A percentile compares a stretch with the other conserved stretches of the same genome.
Conservation (phyloP, 163 green algal species). For the Coccomyxa subellipsoidea region DNA sequence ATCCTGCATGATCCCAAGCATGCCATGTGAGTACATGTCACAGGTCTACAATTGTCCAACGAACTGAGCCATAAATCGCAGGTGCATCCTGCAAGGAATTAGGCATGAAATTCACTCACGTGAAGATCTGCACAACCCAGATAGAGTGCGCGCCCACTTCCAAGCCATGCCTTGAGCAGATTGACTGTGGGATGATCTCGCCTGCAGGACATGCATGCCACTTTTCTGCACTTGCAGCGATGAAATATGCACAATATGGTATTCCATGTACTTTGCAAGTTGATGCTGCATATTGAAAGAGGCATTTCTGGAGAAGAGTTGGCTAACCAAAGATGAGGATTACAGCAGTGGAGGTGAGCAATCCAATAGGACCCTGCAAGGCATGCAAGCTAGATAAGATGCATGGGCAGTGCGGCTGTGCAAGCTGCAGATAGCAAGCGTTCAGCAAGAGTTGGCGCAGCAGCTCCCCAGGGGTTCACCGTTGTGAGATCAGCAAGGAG, state of each 20-base stretch:
- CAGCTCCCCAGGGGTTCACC: background rate
- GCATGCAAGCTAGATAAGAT: background rate
- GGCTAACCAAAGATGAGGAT: slow-evolving; percentile 68
- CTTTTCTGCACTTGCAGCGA: background rate
- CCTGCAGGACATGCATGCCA: slow-evolving; percentile 2
- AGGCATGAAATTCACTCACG: slow-evolving; percentile 19
- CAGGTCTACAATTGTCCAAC: too few relatives aligned
- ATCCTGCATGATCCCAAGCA: slow-evolving; percentile 9
- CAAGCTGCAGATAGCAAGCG: background rate
- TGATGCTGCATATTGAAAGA: background rate
- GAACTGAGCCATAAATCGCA: too few relatives aligned
- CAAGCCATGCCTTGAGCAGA: slow-evolving; percentile 56
- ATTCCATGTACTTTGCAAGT: too few relatives aligned
- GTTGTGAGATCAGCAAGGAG: slow-evolving; percentile 47
- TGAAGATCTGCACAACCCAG: slow-evolving; percentile 50
- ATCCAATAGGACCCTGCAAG: slow-evolving; percentile 32
- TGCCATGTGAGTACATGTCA: background rate
- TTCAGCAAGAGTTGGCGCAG: background rate
- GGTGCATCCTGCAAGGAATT: background rate
- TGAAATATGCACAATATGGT: too few relatives aligned
- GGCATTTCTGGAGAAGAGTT: background rate
- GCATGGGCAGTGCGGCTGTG: background rate
- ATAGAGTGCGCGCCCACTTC: slow-evolving; percentile 53
- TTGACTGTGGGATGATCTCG: slow-evolving; percentile 57
- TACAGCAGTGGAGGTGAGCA: slow-evolving; percentile 48